Evolutionary conservation across 768 basidiomycete species (phyloP).

Genomic region (Butyriboletus loyo): DNA sequence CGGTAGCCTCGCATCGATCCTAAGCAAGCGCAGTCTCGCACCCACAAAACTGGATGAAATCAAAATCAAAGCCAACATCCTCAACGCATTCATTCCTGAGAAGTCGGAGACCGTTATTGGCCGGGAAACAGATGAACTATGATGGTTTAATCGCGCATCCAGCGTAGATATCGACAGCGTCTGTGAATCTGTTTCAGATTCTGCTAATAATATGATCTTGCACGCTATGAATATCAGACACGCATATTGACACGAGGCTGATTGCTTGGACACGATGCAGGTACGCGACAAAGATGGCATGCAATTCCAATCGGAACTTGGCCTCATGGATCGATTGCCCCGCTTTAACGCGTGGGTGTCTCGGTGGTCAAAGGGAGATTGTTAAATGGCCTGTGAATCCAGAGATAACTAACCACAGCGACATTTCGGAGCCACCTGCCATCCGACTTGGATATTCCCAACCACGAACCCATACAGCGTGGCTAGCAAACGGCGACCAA

Average conservation of each 20-base stretch:
- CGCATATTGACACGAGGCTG: conserved; percentile 20
- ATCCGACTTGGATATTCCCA: neutral
- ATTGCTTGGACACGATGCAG: conserved; percentile 22
- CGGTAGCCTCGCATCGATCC: conserved; percentile 67
- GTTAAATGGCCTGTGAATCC: conserved; percentile 15
- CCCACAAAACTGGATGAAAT: conserved; percentile 87
- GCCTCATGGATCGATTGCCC: conserved; percentile 27
- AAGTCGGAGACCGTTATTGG: conserved; percentile 35
- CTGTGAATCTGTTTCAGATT: conserved; percentile 16
- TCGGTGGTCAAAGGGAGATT: conserved; percentile 5
- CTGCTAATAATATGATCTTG: conserved; percentile 16
- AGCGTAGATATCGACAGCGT: conserved; percentile 11
- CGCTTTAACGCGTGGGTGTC: conserved; percentile 10
- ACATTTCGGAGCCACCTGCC: neutral
- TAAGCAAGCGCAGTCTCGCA: conserved; percentile 74
- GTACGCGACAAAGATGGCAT: conserved; percentile 10
- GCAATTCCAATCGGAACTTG: conserved; percentile 20
- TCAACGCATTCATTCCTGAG: conserved; percentile 52
- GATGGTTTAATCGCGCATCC: conserved; percentile 15
- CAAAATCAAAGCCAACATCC: conserved; percentile 87
- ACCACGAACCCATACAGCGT: conserved; percentile 11
- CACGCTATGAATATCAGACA: neutral
- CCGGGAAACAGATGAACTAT: conserved; percentile 43
- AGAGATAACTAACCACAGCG: neutral
- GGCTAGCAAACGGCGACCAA: neutral